These are phyloP conservation scores for Aureobasidium sp. DNA, from an alignment of 2,329 filamentous ascomycete genomes.

Conservation along the genomic window DNA sequence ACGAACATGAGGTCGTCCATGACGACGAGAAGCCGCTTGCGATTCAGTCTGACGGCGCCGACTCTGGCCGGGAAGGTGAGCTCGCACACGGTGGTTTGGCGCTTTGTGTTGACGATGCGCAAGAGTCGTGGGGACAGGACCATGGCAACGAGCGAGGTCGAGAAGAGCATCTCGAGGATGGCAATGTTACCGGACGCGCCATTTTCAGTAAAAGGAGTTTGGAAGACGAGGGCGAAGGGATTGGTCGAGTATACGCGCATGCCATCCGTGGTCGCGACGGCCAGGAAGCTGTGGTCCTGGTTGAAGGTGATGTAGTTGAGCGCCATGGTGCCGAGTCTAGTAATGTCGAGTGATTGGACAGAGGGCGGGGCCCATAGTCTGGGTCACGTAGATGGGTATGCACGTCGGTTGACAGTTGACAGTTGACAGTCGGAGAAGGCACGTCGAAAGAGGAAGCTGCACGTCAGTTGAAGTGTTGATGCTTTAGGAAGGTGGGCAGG, in stretches of 20 bases:
- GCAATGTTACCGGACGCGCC: conserved; percentile 64
- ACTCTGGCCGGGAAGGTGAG: conserved; percentile 97
- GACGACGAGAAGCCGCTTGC: conserved; percentile 86
- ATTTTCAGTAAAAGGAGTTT: conserved; percentile 61
- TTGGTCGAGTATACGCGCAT: conserved; percentile 97
- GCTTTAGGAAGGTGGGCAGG: not conserved
- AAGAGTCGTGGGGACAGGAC: conserved; percentile 86
- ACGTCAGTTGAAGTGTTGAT: not conserved
- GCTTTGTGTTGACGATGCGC: conserved; percentile 95
- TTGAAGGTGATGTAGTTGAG: conserved; percentile 99
- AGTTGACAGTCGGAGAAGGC: not conserved
- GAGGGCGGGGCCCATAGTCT: not conserved
- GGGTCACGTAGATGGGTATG: not conserved
- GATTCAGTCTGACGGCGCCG: conserved; percentile 84
- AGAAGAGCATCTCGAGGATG: conserved; percentile 98
- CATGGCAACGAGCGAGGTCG: conserved; percentile 88
- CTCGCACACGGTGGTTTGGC: conserved; percentile 86
- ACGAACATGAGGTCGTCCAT: conserved; percentile 95
- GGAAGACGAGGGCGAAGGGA: conserved; percentile 90
- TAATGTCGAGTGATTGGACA: not conserved
- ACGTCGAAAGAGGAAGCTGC: not conserved
- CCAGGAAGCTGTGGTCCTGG: conserved; percentile 94
- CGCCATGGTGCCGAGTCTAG: conserved; percentile 10
- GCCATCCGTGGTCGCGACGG: conserved; percentile 91
- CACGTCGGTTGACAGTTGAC: not conserved